Evolutionary conservation across 441 rosid genomes (phyloP).

Genomic region (Aleurites moluccanus): DNA sequence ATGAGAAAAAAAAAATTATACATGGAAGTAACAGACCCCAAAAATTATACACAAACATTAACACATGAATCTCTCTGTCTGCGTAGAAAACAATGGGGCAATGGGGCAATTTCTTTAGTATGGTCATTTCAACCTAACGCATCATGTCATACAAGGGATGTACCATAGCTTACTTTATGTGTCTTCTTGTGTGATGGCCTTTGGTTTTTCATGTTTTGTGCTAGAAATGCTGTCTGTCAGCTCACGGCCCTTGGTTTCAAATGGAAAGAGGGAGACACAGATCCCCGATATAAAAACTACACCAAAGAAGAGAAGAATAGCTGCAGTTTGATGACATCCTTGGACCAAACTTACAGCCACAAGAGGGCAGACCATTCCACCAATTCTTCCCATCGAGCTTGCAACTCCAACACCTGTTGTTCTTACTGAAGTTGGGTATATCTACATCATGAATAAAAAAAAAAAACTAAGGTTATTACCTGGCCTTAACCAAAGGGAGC

Average conservation of each 20-base stretch:
- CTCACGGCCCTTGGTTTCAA: conserved; percentile 77
- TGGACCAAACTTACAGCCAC: conserved; percentile 85
- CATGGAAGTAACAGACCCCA: not conserved
- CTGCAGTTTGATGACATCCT: conserved; percentile 68
- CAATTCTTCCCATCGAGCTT: conserved; percentile 87
- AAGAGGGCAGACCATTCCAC: conserved; percentile 82
- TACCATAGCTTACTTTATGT: not conserved
- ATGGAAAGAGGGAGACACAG: conserved; percentile 64
- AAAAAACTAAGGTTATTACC: not conserved
- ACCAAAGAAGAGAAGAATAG: conserved; percentile 59
- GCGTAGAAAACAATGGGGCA: not conserved
- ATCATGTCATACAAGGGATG: not conserved
- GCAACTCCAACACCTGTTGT: conserved; percentile 85
- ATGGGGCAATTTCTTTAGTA: not conserved
- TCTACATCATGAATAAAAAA: conserved; percentile 34
- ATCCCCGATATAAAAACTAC: conserved; percentile 61
- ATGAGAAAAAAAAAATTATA: not conserved
- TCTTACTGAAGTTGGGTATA: conserved; percentile 86
- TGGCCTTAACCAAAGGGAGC: not conserved
- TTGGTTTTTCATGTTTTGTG: conserved; percentile 26
- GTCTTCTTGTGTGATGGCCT: conserved; percentile 2
- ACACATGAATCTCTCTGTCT: not conserved
- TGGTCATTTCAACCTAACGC: not conserved
- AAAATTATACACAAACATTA: not conserved
- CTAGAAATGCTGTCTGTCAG: conserved; percentile 51